These are phyloP conservation scores for Colletotrichum graminicola DNA, from an alignment of 2,329 filamentous ascomycete species.

Conservation along the genomic window DNA sequence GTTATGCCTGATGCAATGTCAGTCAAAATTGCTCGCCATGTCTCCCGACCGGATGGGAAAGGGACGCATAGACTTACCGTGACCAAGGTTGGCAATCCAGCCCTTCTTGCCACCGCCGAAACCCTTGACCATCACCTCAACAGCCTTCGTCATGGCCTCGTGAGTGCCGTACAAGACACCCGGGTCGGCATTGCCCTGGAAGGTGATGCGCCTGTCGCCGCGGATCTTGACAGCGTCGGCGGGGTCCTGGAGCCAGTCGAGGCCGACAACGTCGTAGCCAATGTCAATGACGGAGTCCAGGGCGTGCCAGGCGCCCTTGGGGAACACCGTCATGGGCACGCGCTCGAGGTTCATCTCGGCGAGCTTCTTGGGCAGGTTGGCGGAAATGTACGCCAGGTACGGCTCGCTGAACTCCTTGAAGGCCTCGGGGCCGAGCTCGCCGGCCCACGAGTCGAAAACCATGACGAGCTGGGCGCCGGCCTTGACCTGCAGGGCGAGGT, in stretches of 20 bases:
- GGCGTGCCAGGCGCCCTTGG: constrained; percentile 97
- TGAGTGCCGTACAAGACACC: constrained; percentile 90
- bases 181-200: constrained; percentile 97
- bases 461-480: constrained; percentile 96
- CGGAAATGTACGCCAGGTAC: constrained; percentile 86
- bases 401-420: constrained; percentile 90
- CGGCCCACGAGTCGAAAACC: constrained; percentile 98
- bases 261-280: constrained; percentile 91
- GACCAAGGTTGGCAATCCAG: constrained; percentile 97
- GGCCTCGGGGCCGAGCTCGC: constrained; percentile 85
- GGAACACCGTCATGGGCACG: constrained; percentile 98
- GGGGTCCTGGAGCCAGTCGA: constrained; percentile 96
- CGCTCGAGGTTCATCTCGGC: constrained; percentile 79
- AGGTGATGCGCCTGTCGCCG: constrained; percentile 77
- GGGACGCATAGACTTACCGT: constrained; percentile 71
- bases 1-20: constrained; percentile 77
- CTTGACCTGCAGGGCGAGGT: constrained; percentile 90
- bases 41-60: not conserved
- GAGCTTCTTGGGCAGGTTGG: constrained; percentile 81
- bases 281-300: constrained; percentile 88
- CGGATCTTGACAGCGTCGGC: constrained; percentile 85
- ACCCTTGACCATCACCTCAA: constrained; percentile 87
- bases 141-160: constrained; percentile 83
- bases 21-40: not conserved
- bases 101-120: constrained; percentile 88